Base-by-base conservation (phyloP, 306 rosid genomes). In the Rosa multiflora region DNA sequence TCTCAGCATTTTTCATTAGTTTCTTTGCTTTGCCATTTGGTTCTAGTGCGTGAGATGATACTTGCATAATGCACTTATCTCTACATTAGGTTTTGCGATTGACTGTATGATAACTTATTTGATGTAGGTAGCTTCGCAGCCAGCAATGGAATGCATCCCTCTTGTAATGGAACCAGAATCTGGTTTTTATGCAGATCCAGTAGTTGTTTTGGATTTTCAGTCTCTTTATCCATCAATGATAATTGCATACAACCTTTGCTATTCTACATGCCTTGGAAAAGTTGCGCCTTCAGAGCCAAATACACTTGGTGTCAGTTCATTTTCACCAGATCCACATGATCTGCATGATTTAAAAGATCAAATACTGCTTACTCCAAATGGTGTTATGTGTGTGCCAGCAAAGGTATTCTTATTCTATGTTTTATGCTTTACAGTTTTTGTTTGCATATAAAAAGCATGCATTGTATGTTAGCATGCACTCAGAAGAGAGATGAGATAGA, bases 91-190 rank as follows among this genome's bases (percentile, higher is more conserved):
- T 56, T 26, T 12, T 73, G 46, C 1, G 52, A 12, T 15, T 71
- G 67, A 71, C 21, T 26, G 18, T 62, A 17, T 48, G 58, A 26
- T 72, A 59, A 68, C 75, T 21, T 13, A 81, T 76, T 48, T 74
- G 78, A 67, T 80, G 80, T 81, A 93, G 98, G 97, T 94, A 78
- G 99, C 97, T 85, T 94, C 97, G 82, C 99, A 94, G 82, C 97
- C 99, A 85, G 95, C 99, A 75, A 94, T 94, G 99, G 97, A 94
- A 80, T 94, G 99, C 81, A 83, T 91, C 52, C 99, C 99, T 18
- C 93, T 94, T 82, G 99, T 94, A 39, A 94, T 94, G 99, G 99
- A 94, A 86, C 99, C 99, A 14, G 90, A 91, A 82, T 94, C 99
- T 71, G 95, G 95, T 84, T 94, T 94, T 88, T 94, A 94, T 87